Percentiles rank a stretch among this genome's conserved stretches.
Conservation (phyloP, 371 early-diverging fungal genomes). For the Nematocida ironsii region DNA sequence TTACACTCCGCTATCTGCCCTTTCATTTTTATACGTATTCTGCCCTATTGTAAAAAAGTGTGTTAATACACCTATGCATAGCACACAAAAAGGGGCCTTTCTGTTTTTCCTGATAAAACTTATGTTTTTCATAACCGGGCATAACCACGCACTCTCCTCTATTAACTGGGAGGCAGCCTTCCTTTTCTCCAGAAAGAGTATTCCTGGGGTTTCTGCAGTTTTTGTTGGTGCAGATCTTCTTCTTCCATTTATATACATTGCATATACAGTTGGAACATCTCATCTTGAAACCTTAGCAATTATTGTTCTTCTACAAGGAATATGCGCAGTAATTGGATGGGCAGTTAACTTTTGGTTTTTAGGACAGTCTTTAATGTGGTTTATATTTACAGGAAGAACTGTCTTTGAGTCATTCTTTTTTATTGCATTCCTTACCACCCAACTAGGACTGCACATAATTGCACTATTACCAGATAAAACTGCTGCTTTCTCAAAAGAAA, state of each 20-base stretch:
- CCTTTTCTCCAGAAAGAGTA: conserved; percentile 24
- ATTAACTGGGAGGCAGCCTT: conserved; percentile 58
- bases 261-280: conserved; percentile 7
- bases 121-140: conserved; percentile 51
- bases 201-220: conserved; percentile 31
- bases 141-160: conserved; percentile 52
- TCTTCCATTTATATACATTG: conserved; percentile 32
- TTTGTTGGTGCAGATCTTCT: conserved; percentile 33
- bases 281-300: background rate
- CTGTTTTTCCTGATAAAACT: conserved; percentile 40
- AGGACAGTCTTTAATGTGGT: conserved; percentile 50
- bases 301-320: conserved; percentile 41
- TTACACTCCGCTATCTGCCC: conserved; percentile 27
- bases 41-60: background rate
- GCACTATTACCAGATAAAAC: background rate
- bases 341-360: conserved; percentile 49
- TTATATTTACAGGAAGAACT: conserved; percentile 53
- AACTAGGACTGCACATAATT: background rate
- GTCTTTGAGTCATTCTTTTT: conserved; percentile 50
- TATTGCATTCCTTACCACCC: conserved; percentile 6
- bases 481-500: background rate
- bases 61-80: too few relatives aligned
- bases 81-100: conserved; percentile 7
- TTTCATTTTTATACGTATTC: conserved; percentile 8
- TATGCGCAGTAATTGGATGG: conserved; percentile 11